Evolutionary conservation across 2,329 filamentous ascomycete species (phyloP).

Genomic region (Ascochyta pisi): DNA sequence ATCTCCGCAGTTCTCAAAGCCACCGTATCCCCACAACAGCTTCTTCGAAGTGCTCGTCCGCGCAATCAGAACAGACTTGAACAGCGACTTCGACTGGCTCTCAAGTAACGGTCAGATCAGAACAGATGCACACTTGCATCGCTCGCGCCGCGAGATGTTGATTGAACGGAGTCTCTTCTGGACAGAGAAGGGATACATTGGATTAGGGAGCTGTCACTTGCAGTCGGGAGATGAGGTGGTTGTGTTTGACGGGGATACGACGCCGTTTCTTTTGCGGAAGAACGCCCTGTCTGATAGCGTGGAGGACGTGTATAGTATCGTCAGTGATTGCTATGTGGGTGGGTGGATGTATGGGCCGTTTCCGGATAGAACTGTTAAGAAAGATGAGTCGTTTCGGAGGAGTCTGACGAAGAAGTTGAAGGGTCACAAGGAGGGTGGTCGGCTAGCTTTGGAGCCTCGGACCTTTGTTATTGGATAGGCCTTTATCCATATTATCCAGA

Average conservation of each 20-base stretch:
- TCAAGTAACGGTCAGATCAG: conserved; percentile 11
- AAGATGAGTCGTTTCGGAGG: conserved; percentile 5
- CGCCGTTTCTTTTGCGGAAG: conserved; percentile 9
- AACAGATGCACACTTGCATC: conserved; percentile 13
- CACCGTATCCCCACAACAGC: conserved; percentile 10
- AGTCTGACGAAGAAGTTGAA: conserved; percentile 8
- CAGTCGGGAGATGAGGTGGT: conserved; percentile 7
- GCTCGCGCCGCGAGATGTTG: conserved; percentile 5
- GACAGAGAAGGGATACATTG: conserved; percentile 9
- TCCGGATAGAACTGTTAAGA: conserved; percentile 6
- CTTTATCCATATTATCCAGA: too few species aligned
- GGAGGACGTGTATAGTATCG: conserved; percentile 4
- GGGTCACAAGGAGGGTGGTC: not conserved
- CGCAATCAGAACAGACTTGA: conserved; percentile 10
- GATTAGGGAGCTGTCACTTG: conserved; percentile 8
- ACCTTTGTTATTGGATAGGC: not conserved
- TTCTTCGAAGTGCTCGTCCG: conserved; percentile 7
- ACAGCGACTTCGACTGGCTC: conserved; percentile 8
- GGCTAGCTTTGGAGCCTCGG: not conserved
- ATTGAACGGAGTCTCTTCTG: conserved; percentile 10
- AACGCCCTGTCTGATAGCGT: not conserved
- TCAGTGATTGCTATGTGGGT: conserved; percentile 11
- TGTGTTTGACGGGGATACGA: conserved; percentile 12
- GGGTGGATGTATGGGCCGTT: conserved; percentile 14
- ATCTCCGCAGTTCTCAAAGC: not conserved